Conservation (phyloP, 805 yeast species). For the Ogataea angusta region DNA sequence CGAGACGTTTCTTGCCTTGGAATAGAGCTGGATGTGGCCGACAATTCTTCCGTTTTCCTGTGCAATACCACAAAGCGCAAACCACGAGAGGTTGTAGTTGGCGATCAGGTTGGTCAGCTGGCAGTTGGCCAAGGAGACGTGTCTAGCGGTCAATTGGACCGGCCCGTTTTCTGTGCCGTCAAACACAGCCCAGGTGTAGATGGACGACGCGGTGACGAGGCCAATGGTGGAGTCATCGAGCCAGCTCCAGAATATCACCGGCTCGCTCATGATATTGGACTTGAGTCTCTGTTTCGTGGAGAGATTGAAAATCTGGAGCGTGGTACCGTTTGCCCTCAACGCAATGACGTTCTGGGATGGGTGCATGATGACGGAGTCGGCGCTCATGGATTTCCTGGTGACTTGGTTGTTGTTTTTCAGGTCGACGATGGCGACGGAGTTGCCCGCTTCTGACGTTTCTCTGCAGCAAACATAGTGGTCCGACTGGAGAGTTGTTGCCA, state of each 20-base stretch:
- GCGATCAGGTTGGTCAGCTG: slow-evolving; percentile 90
- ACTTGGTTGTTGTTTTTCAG: slow-evolving; percentile 73
- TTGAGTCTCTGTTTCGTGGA: slow-evolving; percentile 85
- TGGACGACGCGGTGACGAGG: slow-evolving; percentile 71
- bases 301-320: slow-evolving; percentile 89
- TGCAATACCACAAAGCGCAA: slow-evolving; percentile 91
- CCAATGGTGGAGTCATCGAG: slow-evolving; percentile 69
- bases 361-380: slow-evolving; percentile 96
- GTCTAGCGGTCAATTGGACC: slow-evolving; percentile 74
- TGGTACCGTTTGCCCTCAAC: slow-evolving; percentile 93
- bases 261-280: slow-evolving; percentile 80
- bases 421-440: slow-evolving; percentile 92
- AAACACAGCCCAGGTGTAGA: slow-evolving; percentile 80
- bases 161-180: slow-evolving; percentile 86
- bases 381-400: slow-evolving; percentile 90
- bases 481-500: slow-evolving; percentile 91
- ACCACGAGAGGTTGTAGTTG: slow-evolving; percentile 82
- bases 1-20: slow-evolving; percentile 84
- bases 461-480: slow-evolving; percentile 86
- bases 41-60: slow-evolving; percentile 93
- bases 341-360: slow-evolving; percentile 88
- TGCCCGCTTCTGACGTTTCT: slow-evolving; percentile 60
- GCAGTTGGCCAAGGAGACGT: slow-evolving; percentile 68
- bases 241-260: slow-evolving; percentile 97
- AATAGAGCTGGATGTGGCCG: slow-evolving; percentile 92